These are phyloP conservation scores for Aspergillus jensenii DNA, from an alignment of 2,329 filamentous ascomycete species.

Conservation along the genomic window DNA sequence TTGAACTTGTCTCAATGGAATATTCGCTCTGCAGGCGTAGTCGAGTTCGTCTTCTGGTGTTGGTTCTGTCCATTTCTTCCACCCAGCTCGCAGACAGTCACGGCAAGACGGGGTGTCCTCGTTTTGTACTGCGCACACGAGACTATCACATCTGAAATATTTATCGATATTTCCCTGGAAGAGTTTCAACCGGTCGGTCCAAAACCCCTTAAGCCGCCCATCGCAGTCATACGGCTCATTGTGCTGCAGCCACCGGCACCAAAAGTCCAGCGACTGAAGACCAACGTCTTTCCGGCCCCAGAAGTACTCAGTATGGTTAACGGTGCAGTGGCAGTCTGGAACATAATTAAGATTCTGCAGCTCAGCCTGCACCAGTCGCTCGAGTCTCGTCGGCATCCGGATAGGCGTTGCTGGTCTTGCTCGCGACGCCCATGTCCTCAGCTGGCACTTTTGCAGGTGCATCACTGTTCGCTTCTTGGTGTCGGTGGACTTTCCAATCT, in stretches of 20 bases:
- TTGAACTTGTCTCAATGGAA: background rate
- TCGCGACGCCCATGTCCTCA: background rate
- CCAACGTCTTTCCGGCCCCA: background rate
- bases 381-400: background rate
- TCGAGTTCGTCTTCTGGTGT: background rate
- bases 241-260: background rate
- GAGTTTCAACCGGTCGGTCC: background rate
- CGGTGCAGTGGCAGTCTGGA: background rate
- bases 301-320: background rate
- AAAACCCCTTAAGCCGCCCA: background rate
- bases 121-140: background rate
- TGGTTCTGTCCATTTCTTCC: background rate
- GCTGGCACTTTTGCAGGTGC: background rate
- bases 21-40: background rate
- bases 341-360: background rate
- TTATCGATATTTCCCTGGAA: background rate
- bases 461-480: background rate
- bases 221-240: background rate
- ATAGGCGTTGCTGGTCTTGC: background rate
- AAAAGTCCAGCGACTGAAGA: background rate
- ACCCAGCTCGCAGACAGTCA: background rate
- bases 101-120: background rate
- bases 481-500: background rate
- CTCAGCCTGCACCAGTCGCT: background rate
- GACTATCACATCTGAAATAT: background rate